Percentiles rank a stretch among this genome's conserved stretches.
Evolutionary conservation across 176 grass and related monocot genomes (phyloP).

Genomic region (Aegilops speltoides): DNA sequence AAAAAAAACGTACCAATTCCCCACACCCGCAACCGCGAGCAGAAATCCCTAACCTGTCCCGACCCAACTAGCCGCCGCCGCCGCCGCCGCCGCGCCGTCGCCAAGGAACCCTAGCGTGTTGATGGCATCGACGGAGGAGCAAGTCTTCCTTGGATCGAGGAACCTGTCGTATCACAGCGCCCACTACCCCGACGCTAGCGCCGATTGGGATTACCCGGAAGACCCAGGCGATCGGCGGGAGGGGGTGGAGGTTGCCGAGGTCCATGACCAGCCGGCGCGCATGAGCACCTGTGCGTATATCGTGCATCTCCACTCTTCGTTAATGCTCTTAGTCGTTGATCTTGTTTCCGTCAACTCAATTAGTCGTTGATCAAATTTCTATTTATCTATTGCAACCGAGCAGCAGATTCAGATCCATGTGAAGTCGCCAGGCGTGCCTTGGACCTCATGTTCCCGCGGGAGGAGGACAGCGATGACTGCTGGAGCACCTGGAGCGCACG

Average conservation of each 20-base stretch:
- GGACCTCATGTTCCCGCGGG: slow-evolving; percentile 10
- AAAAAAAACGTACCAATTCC: too few species aligned
- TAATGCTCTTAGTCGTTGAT: not conserved
- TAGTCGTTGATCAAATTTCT: not conserved
- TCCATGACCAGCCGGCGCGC: not conserved
- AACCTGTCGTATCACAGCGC: not conserved
- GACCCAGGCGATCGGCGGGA: not conserved
- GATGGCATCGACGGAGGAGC: not conserved
- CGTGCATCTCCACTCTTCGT: not conserved
- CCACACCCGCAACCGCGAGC: too few species aligned
- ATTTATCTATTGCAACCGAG: not conserved
- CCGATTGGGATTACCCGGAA: not conserved
- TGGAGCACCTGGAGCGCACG: not conserved
- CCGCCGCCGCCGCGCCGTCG: not conserved
- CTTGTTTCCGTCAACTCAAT: not conserved
- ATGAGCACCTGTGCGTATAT: not conserved
- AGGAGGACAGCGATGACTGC: not conserved
- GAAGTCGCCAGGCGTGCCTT: not conserved
- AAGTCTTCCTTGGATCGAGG: not conserved
- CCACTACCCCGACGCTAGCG: not conserved
- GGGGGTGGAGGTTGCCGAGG: not conserved
- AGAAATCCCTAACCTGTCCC: not conserved
- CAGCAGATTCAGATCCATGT: not conserved
- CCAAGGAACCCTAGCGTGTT: not conserved
- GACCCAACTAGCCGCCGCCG: not conserved